Evolutionary conservation across 768 basidiomycete species (phyloP).

Genomic region (Sporobolomyces phaffii): DNA sequence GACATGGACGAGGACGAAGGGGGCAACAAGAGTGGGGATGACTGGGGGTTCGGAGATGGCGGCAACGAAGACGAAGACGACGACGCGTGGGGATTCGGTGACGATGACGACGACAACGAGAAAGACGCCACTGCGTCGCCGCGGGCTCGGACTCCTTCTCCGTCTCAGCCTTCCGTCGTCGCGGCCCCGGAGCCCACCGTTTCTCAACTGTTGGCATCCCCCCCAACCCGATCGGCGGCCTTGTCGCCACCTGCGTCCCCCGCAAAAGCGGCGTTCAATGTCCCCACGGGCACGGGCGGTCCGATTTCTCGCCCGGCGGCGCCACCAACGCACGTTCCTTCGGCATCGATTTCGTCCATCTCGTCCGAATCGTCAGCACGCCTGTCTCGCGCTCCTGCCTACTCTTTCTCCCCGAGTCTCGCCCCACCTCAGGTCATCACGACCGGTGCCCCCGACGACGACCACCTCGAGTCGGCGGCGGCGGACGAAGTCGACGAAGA

Average conservation of each 20-base stretch:
- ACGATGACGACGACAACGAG: constrained; percentile 17
- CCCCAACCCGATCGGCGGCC: no score
- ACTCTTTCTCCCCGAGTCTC: constrained; percentile 17
- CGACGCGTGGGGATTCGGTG: constrained; percentile 39
- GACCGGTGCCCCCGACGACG: no score
- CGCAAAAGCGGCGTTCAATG: neutral
- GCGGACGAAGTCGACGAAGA: neutral
- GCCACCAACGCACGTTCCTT: neutral
- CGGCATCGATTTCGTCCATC: constrained; percentile 12
- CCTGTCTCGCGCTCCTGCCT: constrained; percentile 19
- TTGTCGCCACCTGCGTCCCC: no score
- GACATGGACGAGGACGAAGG: constrained; percentile 34
- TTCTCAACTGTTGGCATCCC: no score
- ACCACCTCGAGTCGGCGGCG: no score
- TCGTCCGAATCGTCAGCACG: neutral
- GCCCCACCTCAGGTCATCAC: no score
- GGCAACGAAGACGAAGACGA: constrained; percentile 9
- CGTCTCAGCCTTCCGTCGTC: no score
- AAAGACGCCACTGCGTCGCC: no score
- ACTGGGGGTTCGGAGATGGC: constrained; percentile 32
- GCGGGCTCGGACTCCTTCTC: neutral
- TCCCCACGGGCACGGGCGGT: no score
- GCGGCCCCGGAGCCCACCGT: no score
- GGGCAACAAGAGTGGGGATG: constrained; percentile 16
- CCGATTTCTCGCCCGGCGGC: no score